Evolutionary conservation across 768 basidiomycete species (phyloP).

Genomic region (Tulasnella sp.): DNA sequence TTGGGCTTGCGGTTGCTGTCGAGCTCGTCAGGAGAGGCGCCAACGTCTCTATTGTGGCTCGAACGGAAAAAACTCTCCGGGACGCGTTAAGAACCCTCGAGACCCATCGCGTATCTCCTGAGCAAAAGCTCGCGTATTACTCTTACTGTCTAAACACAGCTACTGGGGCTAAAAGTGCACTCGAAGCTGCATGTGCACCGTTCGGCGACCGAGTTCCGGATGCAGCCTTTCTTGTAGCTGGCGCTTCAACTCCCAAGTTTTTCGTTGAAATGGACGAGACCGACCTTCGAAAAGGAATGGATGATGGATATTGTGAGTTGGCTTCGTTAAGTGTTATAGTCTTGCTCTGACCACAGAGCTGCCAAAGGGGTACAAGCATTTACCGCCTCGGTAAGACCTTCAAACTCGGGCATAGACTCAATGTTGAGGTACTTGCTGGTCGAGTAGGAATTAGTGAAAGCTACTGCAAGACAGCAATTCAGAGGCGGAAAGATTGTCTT

Average conservation of each 20-base stretch:
- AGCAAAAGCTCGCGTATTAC: constrained; percentile 61
- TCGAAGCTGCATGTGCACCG: constrained; percentile 55
- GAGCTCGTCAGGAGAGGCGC: constrained; percentile 66
- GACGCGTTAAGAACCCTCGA: constrained; percentile 59
- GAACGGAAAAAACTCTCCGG: constrained; percentile 60
- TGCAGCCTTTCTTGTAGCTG: constrained; percentile 75
- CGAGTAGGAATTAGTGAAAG: constrained; percentile 45
- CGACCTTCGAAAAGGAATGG: constrained; percentile 56
- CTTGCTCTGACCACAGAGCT: neutral
- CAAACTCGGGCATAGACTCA: neutral
- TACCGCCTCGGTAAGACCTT: constrained; percentile 47
- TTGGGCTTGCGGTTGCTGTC: constrained; percentile 70
- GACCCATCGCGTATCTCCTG: constrained; percentile 46
- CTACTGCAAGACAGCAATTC: constrained; percentile 54
- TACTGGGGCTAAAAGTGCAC: constrained; percentile 52
- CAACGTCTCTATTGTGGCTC: constrained; percentile 79
- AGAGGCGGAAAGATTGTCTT: constrained; percentile 67
- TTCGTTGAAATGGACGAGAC: constrained; percentile 65
- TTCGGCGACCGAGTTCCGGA: constrained; percentile 57
- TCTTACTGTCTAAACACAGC: constrained; percentile 61
- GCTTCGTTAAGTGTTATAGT: neutral
- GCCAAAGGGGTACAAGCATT: constrained; percentile 45
- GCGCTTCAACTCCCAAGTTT: constrained; percentile 63
- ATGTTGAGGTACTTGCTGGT: neutral
- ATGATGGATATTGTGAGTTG: constrained; percentile 45